Evolutionary conservation across 805 yeast genomes (phyloP), one percentile per base, ranked within the genome.

Genomic region (Cyberlindnera mycetangii): DNA sequence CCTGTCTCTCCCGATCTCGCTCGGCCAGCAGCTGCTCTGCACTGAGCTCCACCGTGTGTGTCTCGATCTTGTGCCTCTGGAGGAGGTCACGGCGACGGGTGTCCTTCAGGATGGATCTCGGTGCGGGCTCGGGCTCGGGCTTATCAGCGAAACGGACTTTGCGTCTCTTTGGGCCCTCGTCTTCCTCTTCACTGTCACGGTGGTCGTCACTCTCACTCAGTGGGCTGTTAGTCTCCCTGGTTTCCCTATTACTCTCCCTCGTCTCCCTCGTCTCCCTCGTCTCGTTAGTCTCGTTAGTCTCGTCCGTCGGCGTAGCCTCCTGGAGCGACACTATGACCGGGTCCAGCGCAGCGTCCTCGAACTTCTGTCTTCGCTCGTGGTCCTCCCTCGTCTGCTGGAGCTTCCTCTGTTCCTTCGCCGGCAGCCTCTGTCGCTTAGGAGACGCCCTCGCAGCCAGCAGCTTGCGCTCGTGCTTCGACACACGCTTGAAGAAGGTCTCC

Each of bases 41-140:
- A 11, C 25, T 28, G 3, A 32, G 27, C n/a, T 16, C 31, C 20
- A 22, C 42, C 7, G 30, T 4, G 7, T 18, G 22, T 7, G 14
- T n/a, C 12, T 12, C 12, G 10, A n/a, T 14, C 24, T 17, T 9
- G 24, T 19, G 20, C 16, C n/a, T 22, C 40, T n/a, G 12, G n/a
- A n/a, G n/a, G n/a, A n/a, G n/a, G n/a, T n/a, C n/a, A n/a, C n/a
- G n/a, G 20, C 21, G 32, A 14, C 16, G 18, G 16, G 18, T 18
- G 14, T 27, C 28, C 37, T 40, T 40, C 19, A 40, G 17, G n/a
- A 40, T 40, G 4, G 44, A 40, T 30, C 28, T 40, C 3, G 39
- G 44, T 6, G 8, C 25, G 12, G 12, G 15, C 10, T 31, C 37
- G n/a, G n/a, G n/a, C n/a, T n/a, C n/a, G n/a, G n/a, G n/a, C n/a